A percentile compares a stretch with the other conserved stretches of the same genome.
Evolutionary conservation across 441 rosid species (phyloP).

Genomic region (Adansonia madagascariensis): DNA sequence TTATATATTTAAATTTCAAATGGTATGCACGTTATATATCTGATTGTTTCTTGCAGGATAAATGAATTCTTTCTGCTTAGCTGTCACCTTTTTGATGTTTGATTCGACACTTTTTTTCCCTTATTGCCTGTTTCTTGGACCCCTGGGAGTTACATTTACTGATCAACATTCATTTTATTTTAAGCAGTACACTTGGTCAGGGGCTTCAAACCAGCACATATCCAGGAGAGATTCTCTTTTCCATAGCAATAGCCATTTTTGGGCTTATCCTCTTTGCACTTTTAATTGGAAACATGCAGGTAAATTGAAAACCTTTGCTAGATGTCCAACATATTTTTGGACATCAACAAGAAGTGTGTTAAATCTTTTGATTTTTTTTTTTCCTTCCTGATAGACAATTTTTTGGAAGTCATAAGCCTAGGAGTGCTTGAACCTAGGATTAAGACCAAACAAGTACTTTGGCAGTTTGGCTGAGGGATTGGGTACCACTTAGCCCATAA

Average conservation of each 20-base stretch:
- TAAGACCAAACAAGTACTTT: neutral
- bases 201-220: constrained; percentile 84
- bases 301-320: constrained; percentile 22
- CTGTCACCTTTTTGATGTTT: neutral
- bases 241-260: constrained; percentile 69
- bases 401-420: neutral
- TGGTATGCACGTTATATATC: too few species aligned
- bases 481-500: neutral
- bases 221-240: constrained; percentile 76
- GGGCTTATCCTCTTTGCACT: constrained; percentile 90
- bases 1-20: too few species aligned
- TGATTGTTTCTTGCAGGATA: neutral
- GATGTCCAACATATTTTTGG: neutral
- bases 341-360: neutral
- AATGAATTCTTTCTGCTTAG: neutral
- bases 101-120: neutral
- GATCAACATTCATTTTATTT: constrained; percentile 24
- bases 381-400: neutral
- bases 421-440: neutral
- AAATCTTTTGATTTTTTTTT: neutral
- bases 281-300: constrained; percentile 94
- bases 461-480: neutral
- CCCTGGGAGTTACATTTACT: neutral
- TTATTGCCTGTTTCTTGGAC: neutral
- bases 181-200: constrained; percentile 76